A percentile compares a stretch with the other conserved stretches of the same genome.
phyloP scores from a whole-genome alignment of 805 yeast species.

The Candida saitoana region DNA sequence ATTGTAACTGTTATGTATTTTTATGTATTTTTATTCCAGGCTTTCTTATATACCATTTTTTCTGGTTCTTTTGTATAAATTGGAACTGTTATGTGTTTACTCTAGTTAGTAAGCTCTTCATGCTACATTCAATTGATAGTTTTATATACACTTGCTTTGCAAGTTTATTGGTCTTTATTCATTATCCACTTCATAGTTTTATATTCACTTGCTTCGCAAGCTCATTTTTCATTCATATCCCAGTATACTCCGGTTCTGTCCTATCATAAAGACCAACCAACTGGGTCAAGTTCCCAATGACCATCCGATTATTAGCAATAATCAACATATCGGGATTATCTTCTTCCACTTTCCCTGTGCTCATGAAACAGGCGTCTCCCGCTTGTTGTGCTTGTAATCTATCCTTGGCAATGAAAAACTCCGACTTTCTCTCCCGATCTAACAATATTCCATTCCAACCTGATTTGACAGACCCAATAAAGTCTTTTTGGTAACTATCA shows the following conservation, averaged over 20 bases:
- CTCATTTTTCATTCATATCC: too few species aligned
- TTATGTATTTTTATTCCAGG: too few species aligned
- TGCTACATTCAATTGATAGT: too few species aligned
- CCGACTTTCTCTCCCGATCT: slow-evolving; percentile 36
- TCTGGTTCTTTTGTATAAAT: too few species aligned
- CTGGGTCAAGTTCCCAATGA: slow-evolving; percentile 18
- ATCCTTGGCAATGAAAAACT: slow-evolving; percentile 11
- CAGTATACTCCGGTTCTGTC: background rate
- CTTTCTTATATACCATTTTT: too few species aligned
- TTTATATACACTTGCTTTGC: too few species aligned
- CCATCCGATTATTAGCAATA: slow-evolving; percentile 33
- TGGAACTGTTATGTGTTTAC: too few species aligned
- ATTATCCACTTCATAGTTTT: too few species aligned
- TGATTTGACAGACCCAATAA: slow-evolving; percentile 45
- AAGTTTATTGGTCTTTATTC: too few species aligned
- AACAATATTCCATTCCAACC: slow-evolving; percentile 62
- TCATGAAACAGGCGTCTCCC: slow-evolving; percentile 7
- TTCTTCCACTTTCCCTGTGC: background rate
- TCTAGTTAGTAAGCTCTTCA: too few species aligned
- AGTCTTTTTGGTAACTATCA: slow-evolving; percentile 55
- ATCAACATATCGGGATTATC: slow-evolving; percentile 16
- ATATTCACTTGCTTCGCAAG: too few species aligned
- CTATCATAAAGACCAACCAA: slow-evolving; percentile 14
- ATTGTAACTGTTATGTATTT: too few species aligned
- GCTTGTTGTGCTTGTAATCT: slow-evolving; percentile 7